Evolutionary conservation across 2,329 filamentous ascomycete genomes (phyloP).

Genomic region (Penicillium sumatraense): DNA sequence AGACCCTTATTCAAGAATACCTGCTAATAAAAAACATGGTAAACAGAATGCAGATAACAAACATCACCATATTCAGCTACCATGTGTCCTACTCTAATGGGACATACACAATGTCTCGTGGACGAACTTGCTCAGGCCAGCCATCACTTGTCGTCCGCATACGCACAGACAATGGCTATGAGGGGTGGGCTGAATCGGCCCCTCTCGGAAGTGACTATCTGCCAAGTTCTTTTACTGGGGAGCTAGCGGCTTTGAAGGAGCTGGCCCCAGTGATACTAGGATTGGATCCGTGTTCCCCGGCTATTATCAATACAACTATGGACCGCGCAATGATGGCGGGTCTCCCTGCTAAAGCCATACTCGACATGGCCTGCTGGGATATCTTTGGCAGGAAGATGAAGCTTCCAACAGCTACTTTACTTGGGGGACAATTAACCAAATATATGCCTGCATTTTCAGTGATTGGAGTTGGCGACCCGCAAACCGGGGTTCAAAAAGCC

Average conservation of each 20-base stretch:
- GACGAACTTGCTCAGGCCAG: neutral
- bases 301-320: neutral
- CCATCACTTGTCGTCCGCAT: neutral
- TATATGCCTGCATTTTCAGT: neutral
- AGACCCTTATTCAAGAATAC: no score
- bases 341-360: neutral
- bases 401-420: neutral
- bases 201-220: neutral
- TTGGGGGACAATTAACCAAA: neutral
- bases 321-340: neutral
- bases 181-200: neutral
- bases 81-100: neutral
- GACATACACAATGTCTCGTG: neutral
- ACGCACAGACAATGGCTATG: neutral
- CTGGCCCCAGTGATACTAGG: neutral
- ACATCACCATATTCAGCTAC: neutral
- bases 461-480: neutral
- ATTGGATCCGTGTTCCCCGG: neutral
- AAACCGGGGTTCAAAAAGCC: neutral
- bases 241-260: neutral
- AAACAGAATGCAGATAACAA: slow-evolving; percentile 1
- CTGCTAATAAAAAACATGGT: no score
- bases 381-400: neutral
- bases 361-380: neutral
- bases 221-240: neutral